Evolutionary conservation across 2,329 filamentous ascomycete genomes (phyloP).

Genomic region (Coniochaeta pulveracea): DNA sequence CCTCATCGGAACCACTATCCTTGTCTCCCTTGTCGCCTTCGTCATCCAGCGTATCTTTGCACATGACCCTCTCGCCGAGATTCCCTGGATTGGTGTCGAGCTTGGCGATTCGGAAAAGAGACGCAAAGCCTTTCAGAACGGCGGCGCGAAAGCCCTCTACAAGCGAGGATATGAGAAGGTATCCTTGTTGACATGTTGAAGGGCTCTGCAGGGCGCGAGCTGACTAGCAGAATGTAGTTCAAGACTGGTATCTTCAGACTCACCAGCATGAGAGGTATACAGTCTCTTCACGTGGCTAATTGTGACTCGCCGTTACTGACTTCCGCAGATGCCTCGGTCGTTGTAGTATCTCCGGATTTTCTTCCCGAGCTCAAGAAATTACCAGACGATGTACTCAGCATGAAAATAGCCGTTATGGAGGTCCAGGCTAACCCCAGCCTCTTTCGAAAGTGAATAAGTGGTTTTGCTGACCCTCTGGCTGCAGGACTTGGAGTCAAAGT

Average conservation of each 20-base stretch:
- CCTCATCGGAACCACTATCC: background rate
- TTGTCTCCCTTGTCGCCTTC: background rate
- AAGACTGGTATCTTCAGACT: slow-evolving; percentile 18
- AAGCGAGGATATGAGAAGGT: slow-evolving; percentile 1
- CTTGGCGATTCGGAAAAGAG: slow-evolving; percentile 1
- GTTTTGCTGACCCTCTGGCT: too few species aligned
- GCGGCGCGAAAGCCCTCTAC: background rate
- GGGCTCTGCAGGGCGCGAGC: too few species aligned
- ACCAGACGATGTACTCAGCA: slow-evolving; percentile 20
- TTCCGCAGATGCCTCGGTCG: slow-evolving; percentile 7
- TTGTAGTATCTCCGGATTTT: slow-evolving; percentile 19
- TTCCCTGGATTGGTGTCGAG: background rate
- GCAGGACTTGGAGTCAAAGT: slow-evolving; percentile 20
- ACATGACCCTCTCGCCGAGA: background rate
- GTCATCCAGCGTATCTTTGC: background rate
- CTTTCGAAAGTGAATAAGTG: too few species aligned
- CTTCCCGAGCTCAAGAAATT: slow-evolving; percentile 19
- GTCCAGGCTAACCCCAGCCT: too few species aligned
- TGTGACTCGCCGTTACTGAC: too few species aligned
- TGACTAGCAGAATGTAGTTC: slow-evolving; percentile 13
- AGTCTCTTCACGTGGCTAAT: too few species aligned
- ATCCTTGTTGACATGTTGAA: too few species aligned
- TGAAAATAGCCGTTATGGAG: slow-evolving; percentile 15
- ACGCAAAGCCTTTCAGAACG: slow-evolving; percentile 1
- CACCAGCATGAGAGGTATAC: too few species aligned